Evolutionary conservation across 495 filamentous ascomycete genomes (phyloP), one percentile per base, ranked within the genome.

Genomic region (Astrocystis sublimbata): DNA sequence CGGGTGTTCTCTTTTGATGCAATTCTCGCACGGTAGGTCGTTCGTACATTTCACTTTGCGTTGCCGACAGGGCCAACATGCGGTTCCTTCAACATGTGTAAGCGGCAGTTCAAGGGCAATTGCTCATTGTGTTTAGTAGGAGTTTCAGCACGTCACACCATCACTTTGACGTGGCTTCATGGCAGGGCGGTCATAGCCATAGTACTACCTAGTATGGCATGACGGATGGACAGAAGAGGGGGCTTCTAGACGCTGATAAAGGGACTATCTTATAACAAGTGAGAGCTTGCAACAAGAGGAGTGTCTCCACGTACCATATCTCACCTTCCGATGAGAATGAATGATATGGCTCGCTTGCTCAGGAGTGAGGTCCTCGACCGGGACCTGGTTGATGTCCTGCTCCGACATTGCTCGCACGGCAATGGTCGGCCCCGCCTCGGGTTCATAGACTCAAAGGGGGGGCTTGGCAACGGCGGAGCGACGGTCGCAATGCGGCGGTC

Each of bases 1-100:
- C 7, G 86, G 81, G 69, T 91, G 87, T 60, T 89, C 87, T 61
- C 88, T 81, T 77, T 89, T 89, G 65, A 89, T 82, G 66, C 88
- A 91, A 36, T 88, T 87, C 66, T 89, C 85, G 70, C 88, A 91
- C 1, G 88, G 88, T 46, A 86, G 78, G 57, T 88, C 86, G 65
- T 88, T 87, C 72, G 89, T 87, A 68, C 88, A 91, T 75, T 88
- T 90, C 42, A 90, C 88, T 66, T 91, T 91, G 23, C 88, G 79
- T 71, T 88, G 86, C 63, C 88, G 79, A 72, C 88, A 90, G 30
- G 88, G 87, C 77, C 88, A 91, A 72, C 88, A 91, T 36, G 88
- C 87, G 51, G 82, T 84, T 28, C 82, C 82, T 84, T 63, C 15
- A 68, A 9, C 63, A 5, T 7, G 38, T 60, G 65, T 72, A 65